These are phyloP conservation scores for Blastocystis hominis DNA, from an alignment of 352 stramenopile species.

Conservation along the genomic window DNA sequence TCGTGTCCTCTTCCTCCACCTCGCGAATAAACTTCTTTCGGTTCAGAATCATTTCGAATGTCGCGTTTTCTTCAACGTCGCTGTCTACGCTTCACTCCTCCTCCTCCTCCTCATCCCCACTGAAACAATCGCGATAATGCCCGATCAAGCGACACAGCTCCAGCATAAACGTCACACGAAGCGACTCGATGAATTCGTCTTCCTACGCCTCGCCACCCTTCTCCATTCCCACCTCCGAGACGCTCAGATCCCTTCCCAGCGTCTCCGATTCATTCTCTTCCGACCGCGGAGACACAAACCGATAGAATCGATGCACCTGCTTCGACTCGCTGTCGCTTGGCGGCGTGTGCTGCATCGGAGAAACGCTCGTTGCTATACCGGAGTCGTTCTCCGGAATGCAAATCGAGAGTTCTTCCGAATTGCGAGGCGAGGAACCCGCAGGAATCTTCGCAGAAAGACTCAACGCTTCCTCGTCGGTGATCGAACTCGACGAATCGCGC, in stretches of 20 bases:
- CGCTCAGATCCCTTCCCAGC: neutral
- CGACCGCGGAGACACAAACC: neutral
- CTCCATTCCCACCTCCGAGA: neutral
- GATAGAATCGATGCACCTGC: constrained; percentile 15
- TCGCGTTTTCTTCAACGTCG: neutral
- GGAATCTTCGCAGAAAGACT: neutral
- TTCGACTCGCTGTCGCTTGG: neutral
- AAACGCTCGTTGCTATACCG: neutral
- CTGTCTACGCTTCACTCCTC: neutral
- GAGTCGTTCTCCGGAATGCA: neutral
- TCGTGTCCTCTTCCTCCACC: constrained; percentile 24
- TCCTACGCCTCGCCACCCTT: neutral
- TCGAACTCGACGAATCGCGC: neutral
- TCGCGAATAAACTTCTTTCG: constrained; percentile 15
- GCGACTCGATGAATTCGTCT: constrained; percentile 19
- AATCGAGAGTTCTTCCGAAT: neutral
- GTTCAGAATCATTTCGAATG: constrained; percentile 27
- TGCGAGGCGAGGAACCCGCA: neutral
- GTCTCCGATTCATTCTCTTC: neutral
- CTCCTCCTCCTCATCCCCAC: neutral
- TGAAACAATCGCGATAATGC: neutral
- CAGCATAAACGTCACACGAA: constrained; percentile 21
- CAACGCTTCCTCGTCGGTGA: neutral
- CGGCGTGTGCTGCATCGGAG: neutral
- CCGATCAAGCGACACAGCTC: constrained; percentile 25